Evolutionary conservation across 1,139 yeast species (phyloP).

Genomic region (Lodderomyces parapsilosis): DNA sequence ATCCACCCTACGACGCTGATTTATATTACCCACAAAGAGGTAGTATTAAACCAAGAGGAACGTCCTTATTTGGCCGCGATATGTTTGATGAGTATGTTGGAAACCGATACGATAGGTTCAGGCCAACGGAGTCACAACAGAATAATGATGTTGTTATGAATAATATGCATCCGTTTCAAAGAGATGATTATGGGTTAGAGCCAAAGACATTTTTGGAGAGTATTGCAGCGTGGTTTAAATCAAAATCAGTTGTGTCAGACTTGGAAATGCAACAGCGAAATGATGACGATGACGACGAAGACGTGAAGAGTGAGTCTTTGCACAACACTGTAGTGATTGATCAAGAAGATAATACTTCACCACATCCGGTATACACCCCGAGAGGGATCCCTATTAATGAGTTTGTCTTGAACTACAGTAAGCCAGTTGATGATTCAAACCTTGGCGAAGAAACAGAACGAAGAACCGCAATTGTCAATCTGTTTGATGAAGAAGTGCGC

Average conservation of each 20-base stretch:
- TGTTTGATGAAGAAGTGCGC: conserved; percentile 18
- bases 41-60: conserved; percentile 1
- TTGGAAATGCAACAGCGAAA: conserved; percentile 7
- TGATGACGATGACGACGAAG: not conserved
- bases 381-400: conserved; percentile 26
- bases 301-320: conserved; percentile 5
- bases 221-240: conserved; percentile 9
- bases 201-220: conserved; percentile 2
- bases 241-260: conserved; percentile 13
- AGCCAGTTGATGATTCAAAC: conserved; percentile 6
- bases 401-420: conserved; percentile 19
- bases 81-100: conserved; percentile 47
- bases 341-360: conserved; percentile 8
- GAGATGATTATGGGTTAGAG: conserved; percentile 12
- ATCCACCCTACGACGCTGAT: conserved; percentile 11
- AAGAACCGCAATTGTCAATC: conserved; percentile 17
- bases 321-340: conserved; percentile 7
- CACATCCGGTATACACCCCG: conserved; percentile 23
- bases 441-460: conserved; percentile 11
- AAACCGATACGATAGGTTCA: conserved; percentile 51
- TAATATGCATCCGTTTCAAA: conserved; percentile 44
- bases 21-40: conserved; percentile 6
- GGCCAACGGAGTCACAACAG: conserved; percentile 47
- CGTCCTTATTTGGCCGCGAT: conserved; percentile 23
- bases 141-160: conserved; percentile 31